Conservation (phyloP, 1,284 basidiomycete species). For the Naganishia liquefaciens region DNA sequence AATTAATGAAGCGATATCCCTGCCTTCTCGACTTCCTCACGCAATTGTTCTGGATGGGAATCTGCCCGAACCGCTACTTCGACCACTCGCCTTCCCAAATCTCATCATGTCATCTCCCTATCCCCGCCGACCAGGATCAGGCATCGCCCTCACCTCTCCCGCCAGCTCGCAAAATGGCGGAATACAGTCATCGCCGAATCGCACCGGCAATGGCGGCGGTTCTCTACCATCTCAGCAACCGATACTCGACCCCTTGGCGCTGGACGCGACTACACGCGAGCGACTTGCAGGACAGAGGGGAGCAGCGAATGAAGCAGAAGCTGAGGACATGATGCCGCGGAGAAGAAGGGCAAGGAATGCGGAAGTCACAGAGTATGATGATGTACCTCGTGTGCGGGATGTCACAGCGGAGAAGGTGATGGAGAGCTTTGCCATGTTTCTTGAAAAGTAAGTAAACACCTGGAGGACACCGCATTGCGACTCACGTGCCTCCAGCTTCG, state of each 20-base stretch:
- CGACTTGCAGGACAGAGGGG: slow-evolving; percentile 6
- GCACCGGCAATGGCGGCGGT: slow-evolving; percentile 4
- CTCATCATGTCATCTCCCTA: slow-evolving; percentile 30
- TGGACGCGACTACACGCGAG: slow-evolving; percentile 5
- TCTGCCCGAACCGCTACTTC: slow-evolving; percentile 12
- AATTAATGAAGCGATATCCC: slow-evolving; percentile 15
- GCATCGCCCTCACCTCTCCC: slow-evolving; percentile 25
- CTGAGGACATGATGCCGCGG: slow-evolving; percentile 16
- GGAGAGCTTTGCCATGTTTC: slow-evolving; percentile 84
- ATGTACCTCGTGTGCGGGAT: slow-evolving; percentile 70
- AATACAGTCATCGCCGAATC: slow-evolving; percentile 5
- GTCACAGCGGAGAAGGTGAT: slow-evolving; percentile 89
- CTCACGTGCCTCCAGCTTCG: slow-evolving; percentile 62
- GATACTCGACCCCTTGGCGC: slow-evolving; percentile 21
- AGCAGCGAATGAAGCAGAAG: slow-evolving; percentile 28
- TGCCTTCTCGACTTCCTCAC: slow-evolving; percentile 3
- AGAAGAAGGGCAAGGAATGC: slow-evolving; percentile 17
- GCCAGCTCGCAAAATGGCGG: slow-evolving; percentile 14
- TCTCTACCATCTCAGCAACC: slow-evolving; percentile 25
- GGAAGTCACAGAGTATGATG: slow-evolving; percentile 21
- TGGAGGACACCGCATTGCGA: no score
- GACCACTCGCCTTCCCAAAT: background rate
- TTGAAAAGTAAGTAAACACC: slow-evolving; percentile 70
- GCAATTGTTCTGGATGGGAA: slow-evolving; percentile 3
- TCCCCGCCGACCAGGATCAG: slow-evolving; percentile 22